These are phyloP conservation scores for Hymenoscyphus fructigenus DNA, from an alignment of 2,329 filamentous ascomycete genomes.

Conservation along the genomic window DNA sequence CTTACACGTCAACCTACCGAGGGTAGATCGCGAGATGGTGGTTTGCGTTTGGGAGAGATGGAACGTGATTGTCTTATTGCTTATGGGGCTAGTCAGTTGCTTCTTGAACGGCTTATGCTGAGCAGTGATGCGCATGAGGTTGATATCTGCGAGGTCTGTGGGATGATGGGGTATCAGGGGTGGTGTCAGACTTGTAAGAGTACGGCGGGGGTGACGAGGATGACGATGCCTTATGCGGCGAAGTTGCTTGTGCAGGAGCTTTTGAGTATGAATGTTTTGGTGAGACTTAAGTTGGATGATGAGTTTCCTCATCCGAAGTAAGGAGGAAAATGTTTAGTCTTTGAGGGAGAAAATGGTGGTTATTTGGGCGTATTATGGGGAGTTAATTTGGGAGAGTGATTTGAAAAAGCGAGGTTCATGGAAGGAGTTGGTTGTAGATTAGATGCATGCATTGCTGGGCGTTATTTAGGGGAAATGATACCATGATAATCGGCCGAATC, in stretches of 20 bases:
- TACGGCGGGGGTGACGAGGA: conserved; percentile 79
- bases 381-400: neutral
- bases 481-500: neutral
- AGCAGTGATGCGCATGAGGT: conserved; percentile 87
- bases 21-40: conserved; percentile 88
- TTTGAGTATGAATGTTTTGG: conserved; percentile 98
- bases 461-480: conserved; percentile 2
- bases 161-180: conserved; percentile 91
- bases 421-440: neutral
- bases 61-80: conserved; percentile 97
- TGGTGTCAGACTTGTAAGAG: conserved; percentile 94
- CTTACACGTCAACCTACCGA: conserved; percentile 95
- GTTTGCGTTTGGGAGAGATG: conserved; percentile 95
- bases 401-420: neutral
- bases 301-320: conserved; percentile 67
- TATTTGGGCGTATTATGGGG: neutral
- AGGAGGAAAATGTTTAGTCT: neutral
- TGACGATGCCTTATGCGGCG: conserved; percentile 96
- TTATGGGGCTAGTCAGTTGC: conserved; percentile 88
- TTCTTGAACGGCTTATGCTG: conserved; percentile 92
- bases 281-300: conserved; percentile 84
- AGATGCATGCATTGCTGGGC: neutral
- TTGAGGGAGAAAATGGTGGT: neutral
- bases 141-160: conserved; percentile 91
- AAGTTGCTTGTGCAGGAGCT: conserved; percentile 95